These are phyloP conservation scores for Globisporangium barbulae DNA, from an alignment of 352 stramenopile genomes.

Conservation along the genomic window DNA sequence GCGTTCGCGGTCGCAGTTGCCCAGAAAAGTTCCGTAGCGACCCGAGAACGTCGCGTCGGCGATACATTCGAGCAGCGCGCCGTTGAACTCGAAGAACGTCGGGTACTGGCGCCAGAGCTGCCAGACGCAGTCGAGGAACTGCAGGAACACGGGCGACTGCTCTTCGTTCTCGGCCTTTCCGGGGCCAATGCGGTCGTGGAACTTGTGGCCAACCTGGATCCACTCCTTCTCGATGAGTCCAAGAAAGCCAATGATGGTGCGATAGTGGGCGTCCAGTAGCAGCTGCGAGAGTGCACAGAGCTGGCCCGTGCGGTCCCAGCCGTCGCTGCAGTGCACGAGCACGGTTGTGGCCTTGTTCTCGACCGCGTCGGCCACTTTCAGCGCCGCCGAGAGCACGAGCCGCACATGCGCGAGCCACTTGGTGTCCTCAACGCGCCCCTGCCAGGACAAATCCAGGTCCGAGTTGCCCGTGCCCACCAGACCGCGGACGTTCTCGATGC, in stretches of 20 bases:
- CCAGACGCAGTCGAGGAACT: slow-evolving; percentile 90
- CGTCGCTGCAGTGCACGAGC: slow-evolving; percentile 90
- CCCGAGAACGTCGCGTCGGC: slow-evolving; percentile 73
- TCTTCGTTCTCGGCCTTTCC: slow-evolving; percentile 74
- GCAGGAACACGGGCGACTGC: slow-evolving; percentile 84
- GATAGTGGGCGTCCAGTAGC: slow-evolving; percentile 86
- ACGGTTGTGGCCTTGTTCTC: slow-evolving; percentile 72
- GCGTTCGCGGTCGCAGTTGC: slow-evolving; percentile 84
- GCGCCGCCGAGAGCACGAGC: slow-evolving; percentile 57
- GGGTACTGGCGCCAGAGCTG: slow-evolving; percentile 80
- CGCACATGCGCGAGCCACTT: slow-evolving; percentile 80
- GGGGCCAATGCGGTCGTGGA: slow-evolving; percentile 78
- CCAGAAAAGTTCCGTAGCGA: slow-evolving; percentile 83
- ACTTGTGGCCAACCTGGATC: slow-evolving; percentile 86
- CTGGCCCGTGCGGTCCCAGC: slow-evolving; percentile 90
- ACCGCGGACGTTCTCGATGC: slow-evolving; percentile 59
- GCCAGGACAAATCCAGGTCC: slow-evolving; percentile 63
- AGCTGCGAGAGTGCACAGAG: slow-evolving; percentile 85
- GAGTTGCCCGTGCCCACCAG: slow-evolving; percentile 40
- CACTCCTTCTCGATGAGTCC: slow-evolving; percentile 85
- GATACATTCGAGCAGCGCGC: slow-evolving; percentile 58
- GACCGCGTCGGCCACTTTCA: slow-evolving; percentile 63
- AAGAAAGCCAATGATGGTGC: slow-evolving; percentile 81
- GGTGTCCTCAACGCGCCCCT: slow-evolving; percentile 67
- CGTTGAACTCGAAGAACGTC: slow-evolving; percentile 86